These are phyloP conservation scores for Hericium rajendrae DNA, from an alignment of 768 basidiomycete species.

Conservation along the genomic window DNA sequence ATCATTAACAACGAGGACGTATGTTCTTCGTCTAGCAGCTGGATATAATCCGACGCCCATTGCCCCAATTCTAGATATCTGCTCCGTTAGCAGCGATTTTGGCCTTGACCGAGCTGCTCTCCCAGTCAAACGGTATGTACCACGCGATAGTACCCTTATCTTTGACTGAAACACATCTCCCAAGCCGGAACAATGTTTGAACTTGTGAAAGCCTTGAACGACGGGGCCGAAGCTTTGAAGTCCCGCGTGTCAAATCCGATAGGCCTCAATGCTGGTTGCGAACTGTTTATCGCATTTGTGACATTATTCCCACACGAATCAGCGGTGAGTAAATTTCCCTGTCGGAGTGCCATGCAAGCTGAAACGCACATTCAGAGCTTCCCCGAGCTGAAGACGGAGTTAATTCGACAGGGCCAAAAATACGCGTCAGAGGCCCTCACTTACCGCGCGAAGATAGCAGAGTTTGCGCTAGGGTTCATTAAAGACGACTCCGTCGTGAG, in stretches of 20 bases:
- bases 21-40: background rate
- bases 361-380: conserved; percentile 49
- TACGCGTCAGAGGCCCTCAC: conserved; percentile 73
- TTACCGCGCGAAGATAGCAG: conserved; percentile 85
- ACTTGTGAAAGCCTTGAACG: conserved; percentile 74
- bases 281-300: conserved; percentile 85
- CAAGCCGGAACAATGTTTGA: conserved; percentile 90
- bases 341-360: conserved; percentile 6
- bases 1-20: conserved; percentile 63
- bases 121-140: conserved; percentile 58
- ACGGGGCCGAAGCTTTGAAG: conserved; percentile 58
- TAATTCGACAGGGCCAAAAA: conserved; percentile 70
- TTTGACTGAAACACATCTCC: conserved; percentile 7
- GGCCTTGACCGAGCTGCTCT: conserved; percentile 72
- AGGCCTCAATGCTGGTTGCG: conserved; percentile 80
- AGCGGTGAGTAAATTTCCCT: conserved; percentile 39
- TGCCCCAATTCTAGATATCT: conserved; percentile 43
- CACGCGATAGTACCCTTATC: background rate
- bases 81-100: conserved; percentile 84
- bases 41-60: conserved; percentile 5
- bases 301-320: conserved; percentile 78
- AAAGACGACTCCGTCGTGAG: conserved; percentile 85
- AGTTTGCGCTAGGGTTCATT: conserved; percentile 84
- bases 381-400: conserved; percentile 69
- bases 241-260: conserved; percentile 65